Conservation (phyloP, 192 early-diverging fungal species). For the Mortierella hygrophila region DNA sequence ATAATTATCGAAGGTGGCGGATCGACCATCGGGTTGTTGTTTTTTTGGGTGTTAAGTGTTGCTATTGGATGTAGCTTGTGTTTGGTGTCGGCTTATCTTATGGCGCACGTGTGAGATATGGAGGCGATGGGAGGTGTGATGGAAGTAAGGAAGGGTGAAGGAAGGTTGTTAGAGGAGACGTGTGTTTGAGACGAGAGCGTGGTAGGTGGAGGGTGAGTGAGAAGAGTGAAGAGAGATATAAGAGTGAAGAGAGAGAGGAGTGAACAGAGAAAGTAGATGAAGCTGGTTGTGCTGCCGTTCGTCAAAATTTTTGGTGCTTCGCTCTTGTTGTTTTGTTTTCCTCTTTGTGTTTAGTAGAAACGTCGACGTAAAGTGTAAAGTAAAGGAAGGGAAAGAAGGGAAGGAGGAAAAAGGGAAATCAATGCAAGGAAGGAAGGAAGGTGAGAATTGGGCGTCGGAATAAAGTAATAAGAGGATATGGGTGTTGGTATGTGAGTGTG, state of each 20-base stretch:
- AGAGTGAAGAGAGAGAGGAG: not conserved
- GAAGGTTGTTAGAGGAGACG: not conserved
- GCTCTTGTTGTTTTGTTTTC: not conserved
- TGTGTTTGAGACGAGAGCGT: not conserved
- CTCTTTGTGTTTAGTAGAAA: not conserved
- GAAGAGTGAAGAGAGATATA: not conserved
- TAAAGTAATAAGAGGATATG: not conserved
- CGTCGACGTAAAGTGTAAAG: not conserved
- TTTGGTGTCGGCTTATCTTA: not conserved
- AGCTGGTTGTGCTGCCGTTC: not conserved
- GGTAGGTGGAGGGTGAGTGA: not conserved
- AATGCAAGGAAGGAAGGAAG: no score
- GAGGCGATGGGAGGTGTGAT: not conserved
- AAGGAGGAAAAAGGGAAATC: not conserved
- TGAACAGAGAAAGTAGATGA: not conserved
- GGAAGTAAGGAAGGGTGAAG: not conserved
- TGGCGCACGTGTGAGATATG: not conserved
- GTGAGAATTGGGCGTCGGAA: not conserved
- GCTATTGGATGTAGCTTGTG: not conserved
- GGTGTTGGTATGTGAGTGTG: not conserved
- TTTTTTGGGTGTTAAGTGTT: not conserved
- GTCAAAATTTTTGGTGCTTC: not conserved
- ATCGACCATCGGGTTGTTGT: not conserved
- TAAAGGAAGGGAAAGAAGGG: not conserved
- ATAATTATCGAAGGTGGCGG: constrained; percentile 3